Percentiles rank a stretch among this genome's conserved stretches.
Evolutionary conservation across 257 asterid species (phyloP).

Genomic region (Solanum dulcamara): DNA sequence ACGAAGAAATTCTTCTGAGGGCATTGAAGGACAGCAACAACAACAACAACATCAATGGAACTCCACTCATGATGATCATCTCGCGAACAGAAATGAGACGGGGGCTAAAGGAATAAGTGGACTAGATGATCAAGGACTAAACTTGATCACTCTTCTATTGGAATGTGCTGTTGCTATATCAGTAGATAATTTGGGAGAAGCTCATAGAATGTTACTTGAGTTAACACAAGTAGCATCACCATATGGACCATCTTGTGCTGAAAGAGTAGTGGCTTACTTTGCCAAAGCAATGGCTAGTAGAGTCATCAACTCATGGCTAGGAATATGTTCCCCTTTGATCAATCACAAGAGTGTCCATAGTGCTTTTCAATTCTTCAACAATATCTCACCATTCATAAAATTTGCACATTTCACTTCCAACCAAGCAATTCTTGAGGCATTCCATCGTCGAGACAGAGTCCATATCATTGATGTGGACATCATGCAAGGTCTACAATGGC

Average conservation of each 20-base stretch:
- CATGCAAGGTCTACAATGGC: conserved; percentile 91
- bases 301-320: conserved; percentile 69
- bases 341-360: conserved; percentile 25
- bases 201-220: conserved; percentile 61
- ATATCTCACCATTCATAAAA: conserved; percentile 50
- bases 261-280: conserved; percentile 65
- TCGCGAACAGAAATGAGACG: not conserved
- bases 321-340: conserved; percentile 41
- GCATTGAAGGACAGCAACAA: not conserved
- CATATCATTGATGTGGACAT: conserved; percentile 65
- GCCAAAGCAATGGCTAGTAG: conserved; percentile 64
- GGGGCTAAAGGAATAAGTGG: not conserved
- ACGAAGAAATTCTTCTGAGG: conserved; percentile 9
- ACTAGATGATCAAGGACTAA: conserved; percentile 31
- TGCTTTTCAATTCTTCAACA: conserved; percentile 58
- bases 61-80: not conserved
- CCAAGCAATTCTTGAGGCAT: conserved; percentile 69
- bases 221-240: conserved; percentile 60
- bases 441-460: conserved; percentile 31
- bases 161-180: conserved; percentile 82
- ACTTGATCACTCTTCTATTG: conserved; percentile 33
- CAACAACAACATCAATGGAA: conserved; percentile 3
- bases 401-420: conserved; percentile 74
- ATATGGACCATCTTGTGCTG: conserved; percentile 41
- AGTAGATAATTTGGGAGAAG: conserved; percentile 58